phyloP scores from a whole-genome alignment of 805 yeast species.

The Groenewaldozyma tartarivorans region DNA sequence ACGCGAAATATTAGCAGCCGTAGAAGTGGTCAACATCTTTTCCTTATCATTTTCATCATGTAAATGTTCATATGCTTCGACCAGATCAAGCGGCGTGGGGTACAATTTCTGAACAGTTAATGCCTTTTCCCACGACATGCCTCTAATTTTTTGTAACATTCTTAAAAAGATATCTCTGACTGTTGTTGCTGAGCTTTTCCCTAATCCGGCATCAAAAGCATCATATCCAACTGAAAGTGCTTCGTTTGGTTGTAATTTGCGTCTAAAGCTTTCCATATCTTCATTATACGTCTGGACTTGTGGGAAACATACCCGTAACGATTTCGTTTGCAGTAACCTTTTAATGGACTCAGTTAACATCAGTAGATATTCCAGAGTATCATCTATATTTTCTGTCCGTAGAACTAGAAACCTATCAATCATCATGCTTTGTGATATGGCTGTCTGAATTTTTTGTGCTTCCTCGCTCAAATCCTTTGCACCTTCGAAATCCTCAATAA shows the following conservation, averaged over 20 bases:
- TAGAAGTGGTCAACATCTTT: slow-evolving; percentile 25
- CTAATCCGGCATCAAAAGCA: slow-evolving; percentile 56
- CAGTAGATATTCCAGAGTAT: slow-evolving; percentile 54
- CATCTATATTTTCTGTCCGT: slow-evolving; percentile 62
- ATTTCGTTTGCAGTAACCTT: slow-evolving; percentile 29
- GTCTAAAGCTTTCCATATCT: slow-evolving; percentile 30
- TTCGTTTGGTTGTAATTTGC: background rate
- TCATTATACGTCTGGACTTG: slow-evolving; percentile 40
- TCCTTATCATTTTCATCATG: slow-evolving; percentile 27
- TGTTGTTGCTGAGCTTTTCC: slow-evolving; percentile 61
- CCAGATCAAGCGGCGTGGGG: slow-evolving; percentile 59
- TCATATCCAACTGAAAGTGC: slow-evolving; percentile 36
- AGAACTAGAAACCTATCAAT: slow-evolving; percentile 58
- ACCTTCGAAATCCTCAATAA: slow-evolving; percentile 65
- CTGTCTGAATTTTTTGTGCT: slow-evolving; percentile 58
- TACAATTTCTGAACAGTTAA: slow-evolving; percentile 58
- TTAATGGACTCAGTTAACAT: slow-evolving; percentile 39
- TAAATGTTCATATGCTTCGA: slow-evolving; percentile 34
- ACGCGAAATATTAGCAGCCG: slow-evolving; percentile 38
- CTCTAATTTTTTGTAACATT: slow-evolving; percentile 71
- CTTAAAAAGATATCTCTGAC: slow-evolving; percentile 65
- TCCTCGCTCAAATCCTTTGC: slow-evolving; percentile 22
- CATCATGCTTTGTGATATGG: slow-evolving; percentile 61
- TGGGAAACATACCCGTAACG: slow-evolving; percentile 36
- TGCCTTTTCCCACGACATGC: slow-evolving; percentile 82